These are phyloP conservation scores for Boletus rufocinnamomeus DNA, from an alignment of 768 basidiomycete species.

Conservation along the genomic window DNA sequence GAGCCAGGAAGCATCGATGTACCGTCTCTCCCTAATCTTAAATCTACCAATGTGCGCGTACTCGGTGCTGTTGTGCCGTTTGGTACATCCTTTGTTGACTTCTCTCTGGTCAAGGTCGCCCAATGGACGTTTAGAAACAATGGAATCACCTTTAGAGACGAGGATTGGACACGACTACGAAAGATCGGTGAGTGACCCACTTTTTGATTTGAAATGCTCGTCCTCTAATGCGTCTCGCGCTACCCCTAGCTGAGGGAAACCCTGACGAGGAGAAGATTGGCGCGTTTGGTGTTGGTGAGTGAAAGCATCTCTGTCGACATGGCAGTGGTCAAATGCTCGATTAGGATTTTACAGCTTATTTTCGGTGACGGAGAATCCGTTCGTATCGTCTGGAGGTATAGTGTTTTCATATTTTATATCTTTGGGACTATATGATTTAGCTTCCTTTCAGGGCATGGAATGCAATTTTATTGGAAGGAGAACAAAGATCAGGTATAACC, in stretches of 20 bases:
- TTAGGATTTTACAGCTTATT: conserved; percentile 78
- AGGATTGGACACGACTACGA: conserved; percentile 18
- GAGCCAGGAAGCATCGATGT: conserved; percentile 10
- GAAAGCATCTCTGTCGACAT: not conserved
- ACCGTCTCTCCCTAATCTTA: conserved; percentile 58
- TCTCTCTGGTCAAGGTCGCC: not conserved
- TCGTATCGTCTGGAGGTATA: conserved; percentile 78
- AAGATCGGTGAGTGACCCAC: conserved; percentile 14
- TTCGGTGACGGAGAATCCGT: conserved; percentile 81
- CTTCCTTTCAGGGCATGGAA: conserved; percentile 66
- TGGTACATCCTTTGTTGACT: not conserved
- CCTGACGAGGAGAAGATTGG: conserved; percentile 30
- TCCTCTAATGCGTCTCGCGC: not conserved
- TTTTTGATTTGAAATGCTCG: not conserved
- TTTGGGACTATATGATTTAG: not conserved
- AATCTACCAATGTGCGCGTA: conserved; percentile 51
- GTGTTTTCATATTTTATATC: conserved; percentile 26
- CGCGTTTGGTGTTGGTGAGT: conserved; percentile 28
- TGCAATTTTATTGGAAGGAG: conserved; percentile 97
- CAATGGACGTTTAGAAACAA: conserved; percentile 3
- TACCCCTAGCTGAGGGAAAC: conserved; percentile 24
- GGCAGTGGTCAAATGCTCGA: not conserved
- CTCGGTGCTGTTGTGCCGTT: too few relatives aligned
- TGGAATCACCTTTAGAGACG: not conserved
- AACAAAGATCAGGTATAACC: conserved; percentile 75